A percentile compares a stretch with the other conserved stretches of the same genome.
phyloP scores from a whole-genome alignment of 805 yeast species.

The Millerago galiae region DNA sequence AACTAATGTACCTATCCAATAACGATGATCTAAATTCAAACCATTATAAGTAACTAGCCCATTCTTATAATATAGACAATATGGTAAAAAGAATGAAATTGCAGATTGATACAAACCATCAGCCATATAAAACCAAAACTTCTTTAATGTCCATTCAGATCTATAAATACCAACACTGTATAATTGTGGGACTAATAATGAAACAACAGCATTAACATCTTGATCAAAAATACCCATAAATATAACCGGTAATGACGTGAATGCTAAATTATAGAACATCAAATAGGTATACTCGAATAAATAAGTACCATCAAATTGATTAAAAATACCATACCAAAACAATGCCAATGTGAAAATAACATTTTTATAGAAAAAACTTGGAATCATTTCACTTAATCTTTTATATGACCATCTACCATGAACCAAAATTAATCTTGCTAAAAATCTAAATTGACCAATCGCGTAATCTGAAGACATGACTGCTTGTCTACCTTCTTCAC shows the following conservation, averaged over 20 bases:
- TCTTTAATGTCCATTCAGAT: constrained; percentile 60
- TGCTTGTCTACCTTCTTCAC: constrained; percentile 88
- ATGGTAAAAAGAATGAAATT: constrained; percentile 70
- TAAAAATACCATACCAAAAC: constrained; percentile 76
- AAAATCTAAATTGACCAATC: constrained; percentile 71
- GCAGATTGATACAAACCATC: constrained; percentile 76
- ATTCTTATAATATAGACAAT: constrained; percentile 39
- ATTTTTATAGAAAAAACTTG: constrained; percentile 74
- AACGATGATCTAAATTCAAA: constrained; percentile 61
- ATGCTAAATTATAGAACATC: constrained; percentile 79
- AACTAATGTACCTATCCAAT: constrained; percentile 62
- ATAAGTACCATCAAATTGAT: constrained; percentile 74
- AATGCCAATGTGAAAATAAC: constrained; percentile 67
- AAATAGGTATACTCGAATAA: constrained; percentile 71
- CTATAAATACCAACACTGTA: constrained; percentile 70
- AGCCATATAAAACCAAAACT: constrained; percentile 66
- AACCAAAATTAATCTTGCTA: constrained; percentile 58
- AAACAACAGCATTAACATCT: constrained; percentile 66
- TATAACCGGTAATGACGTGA: constrained; percentile 75
- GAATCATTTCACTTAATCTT: constrained; percentile 78
- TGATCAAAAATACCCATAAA: constrained; percentile 76
- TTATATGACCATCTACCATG: constrained; percentile 89
- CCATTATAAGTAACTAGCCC: constrained; percentile 47
- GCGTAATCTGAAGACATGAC: constrained; percentile 88
- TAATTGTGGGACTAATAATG: constrained; percentile 67